Conservation (phyloP, 2,329 filamentous ascomycete species). For the Aspergillus amoenus region DNA sequence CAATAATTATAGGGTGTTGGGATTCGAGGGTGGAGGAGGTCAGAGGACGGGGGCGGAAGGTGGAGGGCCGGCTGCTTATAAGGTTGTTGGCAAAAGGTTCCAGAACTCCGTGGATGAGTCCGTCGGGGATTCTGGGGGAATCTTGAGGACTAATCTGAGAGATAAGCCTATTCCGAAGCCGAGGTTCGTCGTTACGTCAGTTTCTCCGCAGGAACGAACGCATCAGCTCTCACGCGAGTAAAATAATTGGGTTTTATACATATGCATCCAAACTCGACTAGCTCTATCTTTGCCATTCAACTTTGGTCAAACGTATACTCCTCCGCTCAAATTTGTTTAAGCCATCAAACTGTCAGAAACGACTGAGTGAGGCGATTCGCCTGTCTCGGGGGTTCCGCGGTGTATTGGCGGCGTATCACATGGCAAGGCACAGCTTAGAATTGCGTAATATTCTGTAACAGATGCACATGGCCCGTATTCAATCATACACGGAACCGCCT, state of each 20-base stretch:
- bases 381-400: neutral
- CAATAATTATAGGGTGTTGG: neutral
- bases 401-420: slow-evolving; percentile 4
- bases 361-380: neutral
- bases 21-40: neutral
- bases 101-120: slow-evolving; percentile 30
- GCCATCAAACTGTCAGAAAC: neutral
- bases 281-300: neutral
- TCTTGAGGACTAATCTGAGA: slow-evolving; percentile 22
- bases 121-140: slow-evolving; percentile 29
- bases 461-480: slow-evolving; percentile 1
- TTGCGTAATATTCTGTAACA: slow-evolving; percentile 4
- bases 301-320: neutral
- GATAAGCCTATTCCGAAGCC: slow-evolving; percentile 35
- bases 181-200: slow-evolving; percentile 34
- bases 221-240: neutral
- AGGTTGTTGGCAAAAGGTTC: slow-evolving; percentile 24
- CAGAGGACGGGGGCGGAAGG: neutral
- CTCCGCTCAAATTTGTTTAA: neutral
- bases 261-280: neutral
- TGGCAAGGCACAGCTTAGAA: neutral
- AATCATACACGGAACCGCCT: slow-evolving; percentile 1
- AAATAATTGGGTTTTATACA: neutral
- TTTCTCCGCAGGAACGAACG: neutral
- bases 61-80: slow-evolving; percentile 15